Conservation (phyloP, 306 rosid genomes). For the Mimosa bimucronata region DNA sequence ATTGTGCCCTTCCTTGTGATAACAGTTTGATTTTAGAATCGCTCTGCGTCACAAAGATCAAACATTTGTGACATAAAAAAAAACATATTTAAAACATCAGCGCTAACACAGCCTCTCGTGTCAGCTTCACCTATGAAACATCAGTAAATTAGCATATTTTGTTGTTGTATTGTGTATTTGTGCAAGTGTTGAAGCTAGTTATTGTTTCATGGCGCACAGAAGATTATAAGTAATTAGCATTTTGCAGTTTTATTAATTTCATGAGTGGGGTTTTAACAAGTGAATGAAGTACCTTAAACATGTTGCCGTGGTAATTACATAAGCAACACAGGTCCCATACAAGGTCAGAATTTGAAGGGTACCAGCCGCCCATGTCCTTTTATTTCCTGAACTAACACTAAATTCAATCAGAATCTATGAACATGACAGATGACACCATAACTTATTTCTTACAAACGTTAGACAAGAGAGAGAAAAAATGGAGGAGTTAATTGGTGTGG, state of each 20-base stretch:
- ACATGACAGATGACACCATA: neutral
- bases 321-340: constrained; percentile 68
- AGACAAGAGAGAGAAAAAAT: neutral
- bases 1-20: constrained; percentile 72
- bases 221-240: neutral
- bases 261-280: constrained; percentile 7
- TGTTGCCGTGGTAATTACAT: constrained; percentile 68
- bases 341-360: constrained; percentile 58
- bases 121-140: neutral
- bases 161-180: neutral
- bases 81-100: constrained; percentile 7
- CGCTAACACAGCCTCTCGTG: neutral
- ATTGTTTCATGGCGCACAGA: neutral
- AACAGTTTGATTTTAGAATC: constrained; percentile 70
- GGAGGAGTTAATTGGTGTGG: constrained; percentile 10
- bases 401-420: constrained; percentile 29
- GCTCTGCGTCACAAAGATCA: constrained; percentile 55
- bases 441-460: neutral
- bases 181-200: neutral
- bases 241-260: neutral
- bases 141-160: neutral
- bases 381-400: constrained; percentile 57
- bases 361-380: constrained; percentile 58
- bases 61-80: constrained; percentile 5
- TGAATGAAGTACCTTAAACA: constrained; percentile 54